Base-by-base conservation (phyloP, 345 rosid genomes). In the Luvunga scandens region DNA sequence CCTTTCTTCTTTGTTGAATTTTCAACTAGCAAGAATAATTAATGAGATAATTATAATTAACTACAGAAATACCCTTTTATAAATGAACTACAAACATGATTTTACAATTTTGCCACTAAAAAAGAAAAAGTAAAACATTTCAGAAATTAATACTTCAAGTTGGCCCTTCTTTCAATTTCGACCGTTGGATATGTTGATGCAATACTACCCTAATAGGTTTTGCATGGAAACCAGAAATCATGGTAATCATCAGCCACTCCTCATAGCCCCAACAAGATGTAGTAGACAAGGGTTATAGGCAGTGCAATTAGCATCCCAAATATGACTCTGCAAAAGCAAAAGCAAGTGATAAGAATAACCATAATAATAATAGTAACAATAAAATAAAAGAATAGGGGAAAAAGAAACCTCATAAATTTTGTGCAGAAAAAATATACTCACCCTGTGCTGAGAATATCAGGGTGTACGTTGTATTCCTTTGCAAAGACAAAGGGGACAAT, bases 301-400 rank as follows among this genome's bases (percentile, higher is more conserved):
- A 96, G 83, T 4, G 99, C 99, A 63, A 96, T 89, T 71, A 96
- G 84, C 99, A 96, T 96, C 81, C 99, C 99, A 79, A 96, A 96
- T 76, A 96, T 96, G 60, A 96, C 99, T 24, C 99, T 96, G 90
- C 34, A 27, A 73, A 86, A 64, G 22, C 28, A 39, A 28, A 69
- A 78, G 50, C 7, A 61, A 28, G 57, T 9, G 72, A 77, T 36
- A 6, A 65, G 56, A 75, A 64, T 65, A 53, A 8, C 5, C 67
- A 74, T 16, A 69, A 48, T 31, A 13, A 10, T 6, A 22, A 33
- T 1, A 19, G n/a, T 10, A 30, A 53, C 57, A 18, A 53, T 53
- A 45, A 45, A 22, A 53, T 53, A 53, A 53, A 53, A 53, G 57
- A 53, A 1, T 53, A 5, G 22, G 18, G 6, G 25, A 25, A 12